These are phyloP conservation scores for Sanghuangporus sanghuang DNA, from an alignment of 1,284 basidiomycete genomes.

Conservation along the genomic window DNA sequence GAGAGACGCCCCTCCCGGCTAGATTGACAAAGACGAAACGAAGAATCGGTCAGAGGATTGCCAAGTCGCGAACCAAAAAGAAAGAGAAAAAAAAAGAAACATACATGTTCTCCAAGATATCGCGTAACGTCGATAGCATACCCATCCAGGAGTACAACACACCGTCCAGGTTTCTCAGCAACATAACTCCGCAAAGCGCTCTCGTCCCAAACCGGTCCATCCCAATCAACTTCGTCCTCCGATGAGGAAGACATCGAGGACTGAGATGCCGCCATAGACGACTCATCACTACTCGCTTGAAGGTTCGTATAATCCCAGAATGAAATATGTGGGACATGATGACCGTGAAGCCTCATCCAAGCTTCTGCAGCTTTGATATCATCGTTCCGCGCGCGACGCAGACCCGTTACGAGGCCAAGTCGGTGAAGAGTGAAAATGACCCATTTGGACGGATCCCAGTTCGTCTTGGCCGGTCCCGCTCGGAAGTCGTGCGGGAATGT, in stretches of 20 bases:
- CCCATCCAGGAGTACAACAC: slow-evolving; percentile 55
- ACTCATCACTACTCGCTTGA: not conserved
- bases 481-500: slow-evolving; percentile 75
- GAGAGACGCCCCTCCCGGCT: slow-evolving; percentile 52
- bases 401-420: slow-evolving; percentile 47
- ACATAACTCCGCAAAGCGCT: slow-evolving; percentile 34
- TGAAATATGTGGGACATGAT: not conserved
- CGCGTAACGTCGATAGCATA: slow-evolving; percentile 59
- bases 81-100: slow-evolving; percentile 27
- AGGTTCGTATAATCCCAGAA: slow-evolving; percentile 7
- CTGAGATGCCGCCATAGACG: not conserved
- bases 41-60: not conserved
- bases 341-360: slow-evolving; percentile 42
- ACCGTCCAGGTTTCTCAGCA: slow-evolving; percentile 30
- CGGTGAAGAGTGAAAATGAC: slow-evolving; percentile 53
- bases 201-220: slow-evolving; percentile 34
- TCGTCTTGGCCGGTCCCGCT: slow-evolving; percentile 51
- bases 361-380: slow-evolving; percentile 54
- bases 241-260: slow-evolving; percentile 4
- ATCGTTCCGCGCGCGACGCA: slow-evolving; percentile 49
- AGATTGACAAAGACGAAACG: not conserved
- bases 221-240: slow-evolving; percentile 23
- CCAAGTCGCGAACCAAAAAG: not conserved
- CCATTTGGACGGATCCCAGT: slow-evolving; percentile 85
- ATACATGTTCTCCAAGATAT: slow-evolving; percentile 66